These are phyloP conservation scores for Thalassiosira sp. DNA, from an alignment of 352 stramenopile species.

Conservation along the genomic window DNA sequence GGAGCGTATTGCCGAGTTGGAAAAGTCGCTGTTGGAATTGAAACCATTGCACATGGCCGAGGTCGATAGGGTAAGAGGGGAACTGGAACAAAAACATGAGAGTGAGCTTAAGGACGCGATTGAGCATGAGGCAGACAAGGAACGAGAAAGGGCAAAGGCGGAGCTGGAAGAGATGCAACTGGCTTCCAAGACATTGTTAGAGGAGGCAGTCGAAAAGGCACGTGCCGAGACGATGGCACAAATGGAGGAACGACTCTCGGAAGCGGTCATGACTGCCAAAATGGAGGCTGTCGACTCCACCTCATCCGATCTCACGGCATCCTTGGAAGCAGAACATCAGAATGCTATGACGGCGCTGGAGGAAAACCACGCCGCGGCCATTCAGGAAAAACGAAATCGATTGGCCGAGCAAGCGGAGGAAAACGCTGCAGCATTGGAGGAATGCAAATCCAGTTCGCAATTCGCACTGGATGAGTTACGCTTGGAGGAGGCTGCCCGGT, in stretches of 20 bases:
- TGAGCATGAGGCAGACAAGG: slow-evolving; percentile 11
- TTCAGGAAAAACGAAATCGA: slow-evolving; percentile 17
- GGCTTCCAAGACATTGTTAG: slow-evolving; percentile 8
- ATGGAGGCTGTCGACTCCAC: slow-evolving; percentile 36
- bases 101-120: slow-evolving; percentile 31
- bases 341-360: slow-evolving; percentile 36
- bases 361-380: slow-evolving; percentile 38
- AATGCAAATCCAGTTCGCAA: slow-evolving; percentile 38
- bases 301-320: slow-evolving; percentile 27
- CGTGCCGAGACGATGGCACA: slow-evolving; percentile 21
- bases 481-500: slow-evolving; percentile 28
- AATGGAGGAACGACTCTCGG: slow-evolving; percentile 27
- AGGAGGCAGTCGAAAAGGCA: slow-evolving; percentile 24
- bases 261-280: slow-evolving; percentile 38
- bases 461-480: slow-evolving; percentile 28
- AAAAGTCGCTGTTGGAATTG: slow-evolving; percentile 37
- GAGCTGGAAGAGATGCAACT: slow-evolving; percentile 28
- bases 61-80: slow-evolving; percentile 59
- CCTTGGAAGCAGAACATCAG: slow-evolving; percentile 19
- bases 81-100: slow-evolving; percentile 41
- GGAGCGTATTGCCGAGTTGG: slow-evolving; percentile 46
- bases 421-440: slow-evolving; percentile 28
- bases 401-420: slow-evolving; percentile 27
- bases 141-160: slow-evolving; percentile 21
- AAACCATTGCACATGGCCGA: slow-evolving; percentile 56